Conservation (phyloP, 2,329 filamentous ascomycete genomes). For the Penicillium sp. region DNA sequence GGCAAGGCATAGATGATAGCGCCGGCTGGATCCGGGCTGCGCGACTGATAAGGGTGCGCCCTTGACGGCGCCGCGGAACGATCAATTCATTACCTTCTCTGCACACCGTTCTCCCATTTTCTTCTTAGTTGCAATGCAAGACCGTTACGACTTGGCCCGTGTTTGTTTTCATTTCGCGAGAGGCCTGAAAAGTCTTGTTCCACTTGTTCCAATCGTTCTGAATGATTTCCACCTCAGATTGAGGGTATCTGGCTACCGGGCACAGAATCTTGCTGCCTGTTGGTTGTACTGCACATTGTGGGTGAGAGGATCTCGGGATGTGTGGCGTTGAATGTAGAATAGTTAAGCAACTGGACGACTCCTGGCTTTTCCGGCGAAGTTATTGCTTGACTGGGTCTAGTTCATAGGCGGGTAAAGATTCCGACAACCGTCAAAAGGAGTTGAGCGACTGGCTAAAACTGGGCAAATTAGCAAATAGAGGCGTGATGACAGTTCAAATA, state of each 20-base stretch:
- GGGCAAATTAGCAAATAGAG: not conserved
- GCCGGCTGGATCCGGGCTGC: slow-evolving; percentile 32
- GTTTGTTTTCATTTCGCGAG: slow-evolving; percentile 15
- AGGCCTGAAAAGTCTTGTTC: slow-evolving; percentile 3
- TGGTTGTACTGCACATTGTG: not conserved
- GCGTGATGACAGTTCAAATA: not conserved
- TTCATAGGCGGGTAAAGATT: slow-evolving; percentile 1
- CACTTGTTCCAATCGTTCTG: slow-evolving; percentile 9
- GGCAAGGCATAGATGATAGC: slow-evolving; percentile 33
- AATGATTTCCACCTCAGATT: not conserved
- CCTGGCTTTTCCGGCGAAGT: not conserved
- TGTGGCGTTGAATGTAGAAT: not conserved
- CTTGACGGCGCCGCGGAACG: slow-evolving; percentile 20
- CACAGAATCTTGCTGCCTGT: not conserved
- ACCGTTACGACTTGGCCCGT: slow-evolving; percentile 30
- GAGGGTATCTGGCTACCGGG: not conserved
- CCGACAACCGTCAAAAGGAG: not conserved
- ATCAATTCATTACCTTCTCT: slow-evolving; percentile 25
- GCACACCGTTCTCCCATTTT: slow-evolving; percentile 21
- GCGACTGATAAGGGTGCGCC: slow-evolving; percentile 20
- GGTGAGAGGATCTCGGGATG: not conserved
- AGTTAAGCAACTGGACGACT: not conserved
- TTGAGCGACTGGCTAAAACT: not conserved
- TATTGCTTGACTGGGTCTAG: not conserved
- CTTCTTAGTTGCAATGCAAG: slow-evolving; percentile 33